A percentile compares a stretch with the other conserved stretches of the same genome.
Evolutionary conservation across 2,329 filamentous ascomycete genomes (phyloP).

Genomic region (Madurella mycetomatis): DNA sequence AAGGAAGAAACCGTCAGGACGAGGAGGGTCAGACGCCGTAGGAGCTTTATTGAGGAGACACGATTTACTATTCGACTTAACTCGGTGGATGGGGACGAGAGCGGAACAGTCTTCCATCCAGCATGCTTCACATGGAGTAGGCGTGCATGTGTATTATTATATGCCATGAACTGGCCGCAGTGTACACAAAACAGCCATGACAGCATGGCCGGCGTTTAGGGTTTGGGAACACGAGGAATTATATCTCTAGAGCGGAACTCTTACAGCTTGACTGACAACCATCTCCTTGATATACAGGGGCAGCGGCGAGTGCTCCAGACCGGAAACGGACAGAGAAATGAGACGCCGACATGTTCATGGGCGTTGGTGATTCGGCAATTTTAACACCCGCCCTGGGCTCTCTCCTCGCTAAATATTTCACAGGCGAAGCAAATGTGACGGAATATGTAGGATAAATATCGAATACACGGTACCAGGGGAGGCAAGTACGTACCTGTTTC

Average conservation of each 20-base stretch:
- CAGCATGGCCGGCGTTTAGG: slow-evolving; percentile 18
- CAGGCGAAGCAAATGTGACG: no score
- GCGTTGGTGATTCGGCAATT: no score
- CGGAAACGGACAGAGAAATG: no score
- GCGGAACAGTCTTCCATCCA: background rate
- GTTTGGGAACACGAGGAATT: slow-evolving; percentile 6
- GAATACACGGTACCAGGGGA: no score
- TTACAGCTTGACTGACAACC: background rate
- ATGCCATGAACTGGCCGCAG: slow-evolving; percentile 15
- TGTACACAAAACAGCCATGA: slow-evolving; percentile 16
- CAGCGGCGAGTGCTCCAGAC: no score
- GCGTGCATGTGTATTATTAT: slow-evolving; percentile 6
- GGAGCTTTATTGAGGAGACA: background rate
- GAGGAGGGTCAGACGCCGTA: background rate
- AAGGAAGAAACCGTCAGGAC: background rate
- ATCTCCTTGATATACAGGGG: background rate
- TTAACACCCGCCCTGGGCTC: no score
- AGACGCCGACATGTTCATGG: no score
- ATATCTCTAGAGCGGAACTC: background rate
- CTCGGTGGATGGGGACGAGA: background rate
- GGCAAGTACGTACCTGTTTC: no score
- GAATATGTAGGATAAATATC: no score
- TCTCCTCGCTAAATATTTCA: no score
- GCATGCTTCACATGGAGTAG: background rate
- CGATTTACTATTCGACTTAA: background rate